A percentile compares a stretch with the other conserved stretches of the same genome.
Conservation (phyloP, 2,329 filamentous ascomycete species). For the Aspergillus ochraceoroseus region DNA sequence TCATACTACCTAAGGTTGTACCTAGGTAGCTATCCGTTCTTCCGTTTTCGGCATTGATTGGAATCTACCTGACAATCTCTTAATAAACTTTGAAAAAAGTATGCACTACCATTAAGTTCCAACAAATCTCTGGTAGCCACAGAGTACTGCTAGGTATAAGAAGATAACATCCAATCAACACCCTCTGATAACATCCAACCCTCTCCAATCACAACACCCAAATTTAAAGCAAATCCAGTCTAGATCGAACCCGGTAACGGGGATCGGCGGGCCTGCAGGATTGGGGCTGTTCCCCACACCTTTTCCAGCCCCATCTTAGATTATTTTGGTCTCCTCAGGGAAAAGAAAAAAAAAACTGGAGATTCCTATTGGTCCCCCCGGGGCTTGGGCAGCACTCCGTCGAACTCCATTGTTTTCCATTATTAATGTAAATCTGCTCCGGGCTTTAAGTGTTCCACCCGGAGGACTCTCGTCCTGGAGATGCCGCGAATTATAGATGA, state of each 20-base stretch:
- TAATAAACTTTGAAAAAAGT: no score
- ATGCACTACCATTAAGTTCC: no score
- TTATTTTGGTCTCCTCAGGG: no score
- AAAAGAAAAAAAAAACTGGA: no score
- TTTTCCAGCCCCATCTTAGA: constrained; percentile 6
- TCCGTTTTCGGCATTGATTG: no score
- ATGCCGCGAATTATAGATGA: no score
- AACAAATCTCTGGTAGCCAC: no score
- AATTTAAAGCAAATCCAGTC: constrained; percentile 14
- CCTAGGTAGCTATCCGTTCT: no score
- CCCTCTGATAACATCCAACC: constrained; percentile 20
- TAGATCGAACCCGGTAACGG: constrained; percentile 26
- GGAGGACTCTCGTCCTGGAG: background rate
- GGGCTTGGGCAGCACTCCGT: constrained; percentile 9
- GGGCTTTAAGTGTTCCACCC: no score
- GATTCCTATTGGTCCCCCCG: constrained; percentile 1
- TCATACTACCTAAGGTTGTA: constrained; percentile 1
- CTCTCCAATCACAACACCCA: constrained; percentile 23
- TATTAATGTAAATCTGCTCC: constrained; percentile 5
- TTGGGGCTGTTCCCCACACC: constrained; percentile 22
- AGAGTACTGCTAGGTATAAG: no score
- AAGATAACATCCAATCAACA: constrained; percentile 32
- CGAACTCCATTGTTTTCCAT: constrained; percentile 5
- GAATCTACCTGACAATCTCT: no score
- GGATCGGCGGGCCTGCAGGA: constrained; percentile 28